phyloP scores from a whole-genome alignment of 164 flowering plant genomes.

The Piper longum region DNA sequence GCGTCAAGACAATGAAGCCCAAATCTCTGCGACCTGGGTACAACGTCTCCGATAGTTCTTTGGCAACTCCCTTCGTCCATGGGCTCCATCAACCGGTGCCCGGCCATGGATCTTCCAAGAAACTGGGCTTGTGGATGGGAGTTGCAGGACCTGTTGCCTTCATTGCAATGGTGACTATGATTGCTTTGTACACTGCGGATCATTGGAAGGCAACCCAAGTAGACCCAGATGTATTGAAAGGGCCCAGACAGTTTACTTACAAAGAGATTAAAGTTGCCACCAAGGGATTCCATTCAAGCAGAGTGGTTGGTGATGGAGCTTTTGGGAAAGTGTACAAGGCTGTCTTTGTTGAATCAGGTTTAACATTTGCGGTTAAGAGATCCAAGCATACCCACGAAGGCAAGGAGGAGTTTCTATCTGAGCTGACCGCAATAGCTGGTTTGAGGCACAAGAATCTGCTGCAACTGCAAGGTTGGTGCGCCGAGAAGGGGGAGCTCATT shows the following conservation, averaged over 20 bases:
- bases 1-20: conserved; percentile 21
- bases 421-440: conserved; percentile 62
- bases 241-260: conserved; percentile 58
- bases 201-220: conserved; percentile 27
- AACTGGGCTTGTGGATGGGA: conserved; percentile 46
- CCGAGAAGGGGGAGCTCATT: conserved; percentile 64
- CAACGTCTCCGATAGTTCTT: conserved; percentile 46
- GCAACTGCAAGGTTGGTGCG: conserved; percentile 92
- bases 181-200: conserved; percentile 43
- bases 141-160: conserved; percentile 45
- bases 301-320: conserved; percentile 19
- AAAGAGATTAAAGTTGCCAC: conserved; percentile 33
- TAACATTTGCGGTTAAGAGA: conserved; percentile 19
- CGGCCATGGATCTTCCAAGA: conserved; percentile 14
- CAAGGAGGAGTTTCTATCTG: conserved; percentile 60
- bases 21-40: conserved; percentile 21
- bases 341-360: conserved; percentile 6
- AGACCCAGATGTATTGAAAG: conserved; percentile 37
- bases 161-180: conserved; percentile 22
- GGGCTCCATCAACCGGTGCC: conserved; percentile 17
- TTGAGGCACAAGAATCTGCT: conserved; percentile 82
- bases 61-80: conserved; percentile 12
- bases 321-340: conserved; percentile 24
- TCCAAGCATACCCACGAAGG: conserved; percentile 57
- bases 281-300: conserved; percentile 18